Conservation (phyloP, 192 early-diverging fungal species). For the Obelidium mucronatum region DNA sequence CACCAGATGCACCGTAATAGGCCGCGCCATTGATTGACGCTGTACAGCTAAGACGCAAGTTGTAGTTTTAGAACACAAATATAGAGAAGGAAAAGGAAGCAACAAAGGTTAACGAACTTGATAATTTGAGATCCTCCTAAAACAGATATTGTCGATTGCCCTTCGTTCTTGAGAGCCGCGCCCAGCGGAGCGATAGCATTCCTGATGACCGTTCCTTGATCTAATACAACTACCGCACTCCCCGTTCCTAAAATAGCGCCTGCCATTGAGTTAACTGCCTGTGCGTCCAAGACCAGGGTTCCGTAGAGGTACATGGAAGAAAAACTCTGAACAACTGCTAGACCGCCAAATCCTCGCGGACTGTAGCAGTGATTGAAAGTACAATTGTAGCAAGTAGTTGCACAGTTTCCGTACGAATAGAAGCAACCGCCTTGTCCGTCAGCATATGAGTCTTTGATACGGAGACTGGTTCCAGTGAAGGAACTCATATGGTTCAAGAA, state of each 20-base stretch:
- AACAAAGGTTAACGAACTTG: not conserved
- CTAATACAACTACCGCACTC: not conserved
- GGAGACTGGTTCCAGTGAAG: not conserved
- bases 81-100: not conserved
- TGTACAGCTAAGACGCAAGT: slow-evolving; percentile 16
- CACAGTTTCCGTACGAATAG: not conserved
- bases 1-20: not conserved
- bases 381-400: not conserved
- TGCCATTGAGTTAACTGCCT: not conserved
- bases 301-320: not conserved
- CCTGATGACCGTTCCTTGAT: not conserved
- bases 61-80: not conserved
- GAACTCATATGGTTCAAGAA: not conserved
- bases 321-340: not conserved
- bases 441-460: not conserved
- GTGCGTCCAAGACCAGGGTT: not conserved
- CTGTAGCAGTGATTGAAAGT: not conserved
- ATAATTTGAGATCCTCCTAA: not conserved
- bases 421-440: slow-evolving; percentile 6
- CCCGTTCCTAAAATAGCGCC: not conserved
- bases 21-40: not conserved
- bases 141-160: not conserved
- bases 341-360: slow-evolving; percentile 1
- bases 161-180: not conserved
- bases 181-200: not conserved